Conservation (phyloP, 1,284 basidiomycete genomes). For the Apiotrichum laibachii region DNA sequence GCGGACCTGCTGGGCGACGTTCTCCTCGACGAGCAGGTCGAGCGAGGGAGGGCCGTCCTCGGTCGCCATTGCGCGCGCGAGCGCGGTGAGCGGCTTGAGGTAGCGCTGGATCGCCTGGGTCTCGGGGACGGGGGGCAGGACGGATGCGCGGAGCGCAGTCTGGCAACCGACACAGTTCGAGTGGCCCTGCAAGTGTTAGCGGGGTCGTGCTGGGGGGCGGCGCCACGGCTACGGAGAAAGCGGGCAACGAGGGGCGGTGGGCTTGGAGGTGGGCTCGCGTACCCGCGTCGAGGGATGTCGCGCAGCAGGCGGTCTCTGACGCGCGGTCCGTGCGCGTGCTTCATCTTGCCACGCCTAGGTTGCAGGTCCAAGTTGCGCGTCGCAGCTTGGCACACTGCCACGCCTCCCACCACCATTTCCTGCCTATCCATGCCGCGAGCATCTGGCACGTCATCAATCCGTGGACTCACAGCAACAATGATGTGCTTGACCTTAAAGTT, state of each 20-base stretch:
- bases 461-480: conserved; percentile 40
- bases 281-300: no score
- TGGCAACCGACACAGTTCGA: conserved; percentile 49
- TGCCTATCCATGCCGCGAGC: no score
- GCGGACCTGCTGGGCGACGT: conserved; percentile 45
- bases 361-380: no score
- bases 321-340: no score
- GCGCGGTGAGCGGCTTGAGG: conserved; percentile 38
- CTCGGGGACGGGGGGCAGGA: conserved; percentile 35
- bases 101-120: conserved; percentile 44
- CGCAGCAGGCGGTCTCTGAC: no score
- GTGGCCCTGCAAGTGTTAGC: conserved; percentile 36
- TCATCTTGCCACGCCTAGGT: no score
- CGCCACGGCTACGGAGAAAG: no score
- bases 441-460: background rate
- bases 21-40: conserved; percentile 44
- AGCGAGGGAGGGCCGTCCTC: conserved; percentile 41
- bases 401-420: no score
- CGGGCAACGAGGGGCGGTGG: no score
- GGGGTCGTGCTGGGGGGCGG: no score
- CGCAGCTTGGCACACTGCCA: no score
- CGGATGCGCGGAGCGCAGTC: conserved; percentile 43
- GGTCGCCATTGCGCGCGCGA: conserved; percentile 35
- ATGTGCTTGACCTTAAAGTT: conserved; percentile 51
- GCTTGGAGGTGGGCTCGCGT: no score